Evolutionary conservation across 2,329 filamentous ascomycete species (phyloP).

Genomic region (Aspergillus melleus): DNA sequence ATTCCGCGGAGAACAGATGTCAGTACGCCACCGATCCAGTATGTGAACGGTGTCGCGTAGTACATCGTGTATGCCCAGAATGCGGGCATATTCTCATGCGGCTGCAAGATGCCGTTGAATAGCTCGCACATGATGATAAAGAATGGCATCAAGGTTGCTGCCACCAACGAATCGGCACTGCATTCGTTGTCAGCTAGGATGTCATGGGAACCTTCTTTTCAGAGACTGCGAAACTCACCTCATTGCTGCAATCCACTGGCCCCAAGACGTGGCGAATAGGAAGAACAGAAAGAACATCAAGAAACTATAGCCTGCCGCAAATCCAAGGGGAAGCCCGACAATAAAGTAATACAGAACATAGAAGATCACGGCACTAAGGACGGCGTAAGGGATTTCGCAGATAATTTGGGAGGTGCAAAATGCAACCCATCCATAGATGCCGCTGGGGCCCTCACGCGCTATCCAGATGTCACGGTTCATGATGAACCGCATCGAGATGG

Average conservation of each 20-base stretch:
- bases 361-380: constrained; percentile 63
- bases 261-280: constrained; percentile 69
- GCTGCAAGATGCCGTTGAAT: constrained; percentile 85
- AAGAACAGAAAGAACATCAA: constrained; percentile 73
- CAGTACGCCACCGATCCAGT: constrained; percentile 76
- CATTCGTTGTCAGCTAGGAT: constrained; percentile 1
- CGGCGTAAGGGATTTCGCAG: constrained; percentile 66
- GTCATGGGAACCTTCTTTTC: not conserved
- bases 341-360: constrained; percentile 72
- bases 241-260: constrained; percentile 76
- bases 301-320: constrained; percentile 68
- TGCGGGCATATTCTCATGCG: constrained; percentile 70
- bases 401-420: constrained; percentile 69
- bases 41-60: constrained; percentile 81
- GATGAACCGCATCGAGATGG: constrained; percentile 70
- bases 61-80: constrained; percentile 83
- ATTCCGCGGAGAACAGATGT: constrained; percentile 70
- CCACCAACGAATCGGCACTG: constrained; percentile 63
- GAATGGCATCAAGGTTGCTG: constrained; percentile 77
- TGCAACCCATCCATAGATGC: constrained; percentile 70
- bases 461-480: constrained; percentile 68
- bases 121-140: constrained; percentile 79
- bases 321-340: constrained; percentile 64
- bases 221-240: constrained; percentile 48
- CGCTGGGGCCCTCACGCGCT: constrained; percentile 65